Evolutionary conservation across 2,329 filamentous ascomycete genomes (phyloP), one percentile per base, ranked within the genome.

Genomic region (Mycosphaerelloides madeirae): DNA sequence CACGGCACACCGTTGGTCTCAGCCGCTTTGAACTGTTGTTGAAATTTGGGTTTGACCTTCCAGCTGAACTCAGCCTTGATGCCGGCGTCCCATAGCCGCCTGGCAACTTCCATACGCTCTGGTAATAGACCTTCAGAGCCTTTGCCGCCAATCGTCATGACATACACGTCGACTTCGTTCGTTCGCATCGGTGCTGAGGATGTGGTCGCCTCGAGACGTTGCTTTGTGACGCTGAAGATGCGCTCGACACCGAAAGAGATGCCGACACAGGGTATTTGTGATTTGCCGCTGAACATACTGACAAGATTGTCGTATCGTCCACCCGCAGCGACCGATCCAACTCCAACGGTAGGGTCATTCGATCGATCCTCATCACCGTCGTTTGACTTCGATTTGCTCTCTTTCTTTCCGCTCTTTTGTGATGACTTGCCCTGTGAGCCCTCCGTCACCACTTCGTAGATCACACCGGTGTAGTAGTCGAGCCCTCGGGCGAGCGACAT

Each of bases 241-340:
- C 91, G 84, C 68, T 97, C 91, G 38, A 96, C 87, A 43, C 91
- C 91, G 62, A 97, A 96, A 1, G 90, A 95, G 56, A 95, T 86
- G 51, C 87, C 87, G 5, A 93, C 85, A 57, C 87, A 91, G n/a
- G 87, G 91, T 44, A 96, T 88, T 63, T 90, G 83, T 16, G 74
- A 79, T 44, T 65, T 65, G 58, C 84, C 84, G 44, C 81, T 83
- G 73, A 95, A 96, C 87, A 95, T 95, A 69, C 86, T 86, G 4
- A 96, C 91, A 3, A 96, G 78, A 63, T 93, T 84, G 68, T 96
- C 91, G 67, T 96, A 96, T 49, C 90, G 84, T 34, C 89, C 88
- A 62, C 89, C 90, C 3, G 89, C 90, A 34, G 89, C 90, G 37
- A 95, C 83, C 63, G 85, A 91, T 52, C 89, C 90, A 9, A 95